Evolutionary conservation across 805 yeast genomes (phyloP).

Genomic region (Yamadazyma kitorensis): DNA sequence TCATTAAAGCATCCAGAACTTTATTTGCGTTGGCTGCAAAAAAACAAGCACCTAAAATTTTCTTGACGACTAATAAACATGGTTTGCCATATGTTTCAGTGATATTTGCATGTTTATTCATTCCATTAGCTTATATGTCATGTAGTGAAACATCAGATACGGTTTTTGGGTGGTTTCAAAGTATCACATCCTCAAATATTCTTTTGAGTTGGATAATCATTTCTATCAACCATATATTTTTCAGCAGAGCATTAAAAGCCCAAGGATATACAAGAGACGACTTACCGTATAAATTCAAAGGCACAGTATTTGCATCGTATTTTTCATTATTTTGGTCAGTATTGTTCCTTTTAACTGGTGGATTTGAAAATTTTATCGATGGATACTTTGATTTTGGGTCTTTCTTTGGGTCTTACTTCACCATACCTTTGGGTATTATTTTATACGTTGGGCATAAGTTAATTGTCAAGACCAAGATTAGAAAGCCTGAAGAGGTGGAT

Average conservation of each 20-base stretch:
- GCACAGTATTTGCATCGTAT: conserved; percentile 30
- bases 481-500: conserved; percentile 31
- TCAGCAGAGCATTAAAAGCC: conserved; percentile 36
- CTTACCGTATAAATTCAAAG: conserved; percentile 24
- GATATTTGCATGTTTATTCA: conserved; percentile 20
- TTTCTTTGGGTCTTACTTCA: conserved; percentile 71
- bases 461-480: conserved; percentile 29
- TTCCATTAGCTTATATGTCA: conserved; percentile 34
- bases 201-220: conserved; percentile 59
- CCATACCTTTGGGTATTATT: conserved; percentile 53
- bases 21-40: conserved; percentile 36
- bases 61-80: conserved; percentile 28
- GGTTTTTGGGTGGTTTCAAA: conserved; percentile 70
- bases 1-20: conserved; percentile 29
- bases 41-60: conserved; percentile 36
- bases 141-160: conserved; percentile 53
- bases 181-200: conserved; percentile 67
- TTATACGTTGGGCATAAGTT: conserved; percentile 59
- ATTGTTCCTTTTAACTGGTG: conserved; percentile 56
- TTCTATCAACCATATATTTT: conserved; percentile 56
- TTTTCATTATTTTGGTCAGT: conserved; percentile 32
- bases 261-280: conserved; percentile 17
- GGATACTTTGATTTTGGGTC: conserved; percentile 51
- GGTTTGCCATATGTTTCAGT: conserved; percentile 34
- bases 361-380: conserved; percentile 61